Conservation (phyloP, 805 yeast species). For the Starmerella khaoyaiensis region DNA sequence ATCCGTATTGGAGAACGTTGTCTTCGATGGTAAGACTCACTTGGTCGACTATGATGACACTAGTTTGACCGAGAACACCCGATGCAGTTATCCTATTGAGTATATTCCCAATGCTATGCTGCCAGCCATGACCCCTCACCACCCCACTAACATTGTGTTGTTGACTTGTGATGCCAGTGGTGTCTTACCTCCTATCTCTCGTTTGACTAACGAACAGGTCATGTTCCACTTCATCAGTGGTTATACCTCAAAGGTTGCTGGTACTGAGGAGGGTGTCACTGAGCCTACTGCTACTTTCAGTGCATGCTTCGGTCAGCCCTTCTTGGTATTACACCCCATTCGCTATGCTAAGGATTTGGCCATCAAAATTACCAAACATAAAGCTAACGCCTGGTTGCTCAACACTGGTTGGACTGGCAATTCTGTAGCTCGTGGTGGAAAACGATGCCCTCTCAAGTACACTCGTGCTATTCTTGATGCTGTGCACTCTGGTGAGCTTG, state of each 20-base stretch:
- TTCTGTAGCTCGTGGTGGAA: slow-evolving; percentile 83
- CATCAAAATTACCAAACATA: slow-evolving; percentile 78
- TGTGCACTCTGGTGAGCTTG: slow-evolving; percentile 81
- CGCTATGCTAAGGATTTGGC: slow-evolving; percentile 92
- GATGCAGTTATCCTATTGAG: slow-evolving; percentile 98
- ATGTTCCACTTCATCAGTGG: slow-evolving; percentile 99
- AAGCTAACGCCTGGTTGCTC: slow-evolving; percentile 88
- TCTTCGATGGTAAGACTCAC: slow-evolving; percentile 65
- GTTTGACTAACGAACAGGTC: slow-evolving; percentile 85
- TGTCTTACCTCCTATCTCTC: slow-evolving; percentile 93
- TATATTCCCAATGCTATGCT: slow-evolving; percentile 91
- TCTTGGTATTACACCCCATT: slow-evolving; percentile 96
- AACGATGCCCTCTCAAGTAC: slow-evolving; percentile 94
- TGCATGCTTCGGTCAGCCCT: slow-evolving; percentile 98
- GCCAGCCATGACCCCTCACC: slow-evolving; percentile 81
- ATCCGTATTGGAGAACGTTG: slow-evolving; percentile 85
- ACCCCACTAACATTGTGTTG: slow-evolving; percentile 83
- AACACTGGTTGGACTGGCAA: slow-evolving; percentile 99
- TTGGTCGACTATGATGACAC: slow-evolving; percentile 75
- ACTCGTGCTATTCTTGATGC: slow-evolving; percentile 93
- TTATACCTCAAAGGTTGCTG: slow-evolving; percentile 98
- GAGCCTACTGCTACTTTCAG: slow-evolving; percentile 97
- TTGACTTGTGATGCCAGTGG: slow-evolving; percentile 97
- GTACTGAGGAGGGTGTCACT: slow-evolving; percentile 96
- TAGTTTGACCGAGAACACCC: slow-evolving; percentile 86